Evolutionary conservation across 352 stramenopile genomes (phyloP).

Genomic region (Phytopythium aichiense): DNA sequence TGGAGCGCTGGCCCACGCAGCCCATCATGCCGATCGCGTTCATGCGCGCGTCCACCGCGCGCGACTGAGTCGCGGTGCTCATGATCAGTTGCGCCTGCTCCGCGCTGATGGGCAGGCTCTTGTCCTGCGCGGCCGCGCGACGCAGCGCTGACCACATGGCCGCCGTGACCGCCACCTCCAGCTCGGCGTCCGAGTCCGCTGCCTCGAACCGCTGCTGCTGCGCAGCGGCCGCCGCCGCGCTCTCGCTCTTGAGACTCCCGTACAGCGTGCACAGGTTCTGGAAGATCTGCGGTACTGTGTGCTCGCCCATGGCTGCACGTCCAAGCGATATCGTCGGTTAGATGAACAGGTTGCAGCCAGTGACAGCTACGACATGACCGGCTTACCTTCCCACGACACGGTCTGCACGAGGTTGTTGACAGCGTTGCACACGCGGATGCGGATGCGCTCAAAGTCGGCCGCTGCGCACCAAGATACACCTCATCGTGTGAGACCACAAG

Average conservation of each 20-base stretch:
- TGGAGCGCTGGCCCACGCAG: slow-evolving; percentile 69
- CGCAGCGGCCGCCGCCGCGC: slow-evolving; percentile 10
- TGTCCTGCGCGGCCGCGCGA: slow-evolving; percentile 47
- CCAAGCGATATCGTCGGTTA: not conserved
- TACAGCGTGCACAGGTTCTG: slow-evolving; percentile 76
- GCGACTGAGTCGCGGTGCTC: slow-evolving; percentile 50
- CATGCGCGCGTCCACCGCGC: slow-evolving; percentile 61
- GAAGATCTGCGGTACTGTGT: slow-evolving; percentile 68
- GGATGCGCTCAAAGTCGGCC: slow-evolving; percentile 76
- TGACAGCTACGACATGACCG: not conserved
- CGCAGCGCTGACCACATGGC: slow-evolving; percentile 73
- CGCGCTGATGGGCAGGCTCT: slow-evolving; percentile 42
- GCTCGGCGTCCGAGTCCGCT: slow-evolving; percentile 42
- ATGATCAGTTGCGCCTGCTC: slow-evolving; percentile 75
- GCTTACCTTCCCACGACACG: slow-evolving; percentile 43
- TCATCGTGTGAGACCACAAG: not conserved
- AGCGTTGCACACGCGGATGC: slow-evolving; percentile 73
- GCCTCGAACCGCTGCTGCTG: slow-evolving; percentile 27
- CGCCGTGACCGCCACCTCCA: slow-evolving; percentile 63
- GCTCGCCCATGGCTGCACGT: slow-evolving; percentile 32
- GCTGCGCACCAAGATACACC: slow-evolving; percentile 14
- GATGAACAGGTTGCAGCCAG: not conserved
- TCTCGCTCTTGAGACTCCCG: slow-evolving; percentile 49
- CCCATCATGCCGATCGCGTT: slow-evolving; percentile 78
- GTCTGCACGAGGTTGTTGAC: slow-evolving; percentile 79